Conservation (phyloP, 2,329 filamentous ascomycete genomes). For the Podosphaera fusca region DNA sequence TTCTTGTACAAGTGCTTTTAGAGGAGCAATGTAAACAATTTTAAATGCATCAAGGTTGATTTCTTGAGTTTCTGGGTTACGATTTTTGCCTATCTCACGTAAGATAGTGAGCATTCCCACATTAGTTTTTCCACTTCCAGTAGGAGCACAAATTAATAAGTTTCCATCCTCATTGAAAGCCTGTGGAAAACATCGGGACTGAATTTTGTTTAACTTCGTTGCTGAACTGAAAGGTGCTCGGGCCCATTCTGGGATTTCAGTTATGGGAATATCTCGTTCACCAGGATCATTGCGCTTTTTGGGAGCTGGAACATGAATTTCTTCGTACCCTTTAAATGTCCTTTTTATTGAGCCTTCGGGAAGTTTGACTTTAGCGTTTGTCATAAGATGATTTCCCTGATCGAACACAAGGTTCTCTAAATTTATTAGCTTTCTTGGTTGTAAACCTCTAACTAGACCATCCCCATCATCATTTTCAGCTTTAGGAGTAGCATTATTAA, state of each 20-base stretch:
- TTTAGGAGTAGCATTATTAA: conserved; percentile 25
- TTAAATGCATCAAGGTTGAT: conserved; percentile 95
- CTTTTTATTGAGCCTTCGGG: conserved; percentile 89
- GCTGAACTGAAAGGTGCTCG: conserved; percentile 64
- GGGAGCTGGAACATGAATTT: conserved; percentile 87
- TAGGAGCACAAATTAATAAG: conserved; percentile 92
- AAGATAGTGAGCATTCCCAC: conserved; percentile 94
- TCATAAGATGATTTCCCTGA: conserved; percentile 97
- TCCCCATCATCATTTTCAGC: conserved; percentile 36
- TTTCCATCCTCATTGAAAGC: conserved; percentile 91
- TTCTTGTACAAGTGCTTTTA: conserved; percentile 91
- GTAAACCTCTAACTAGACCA: conserved; percentile 55
- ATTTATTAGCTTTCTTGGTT: conserved; percentile 73
- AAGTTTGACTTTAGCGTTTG: conserved; percentile 85
- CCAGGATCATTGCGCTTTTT: conserved; percentile 65
- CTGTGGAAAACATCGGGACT: conserved; percentile 76
- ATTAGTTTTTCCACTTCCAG: conserved; percentile 94
- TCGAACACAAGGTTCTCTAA: conserved; percentile 92
- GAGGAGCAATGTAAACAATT: conserved; percentile 88
- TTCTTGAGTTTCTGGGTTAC: conserved; percentile 70
- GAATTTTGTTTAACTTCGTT: conserved; percentile 79
- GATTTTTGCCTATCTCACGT: conserved; percentile 87
- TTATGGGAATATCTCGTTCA: conserved; percentile 62
- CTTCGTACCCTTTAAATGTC: conserved; percentile 93
- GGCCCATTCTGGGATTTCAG: conserved; percentile 83